These are phyloP conservation scores for Cladophialophora immunda DNA, from an alignment of 2,329 filamentous ascomycete species.

Conservation along the genomic window DNA sequence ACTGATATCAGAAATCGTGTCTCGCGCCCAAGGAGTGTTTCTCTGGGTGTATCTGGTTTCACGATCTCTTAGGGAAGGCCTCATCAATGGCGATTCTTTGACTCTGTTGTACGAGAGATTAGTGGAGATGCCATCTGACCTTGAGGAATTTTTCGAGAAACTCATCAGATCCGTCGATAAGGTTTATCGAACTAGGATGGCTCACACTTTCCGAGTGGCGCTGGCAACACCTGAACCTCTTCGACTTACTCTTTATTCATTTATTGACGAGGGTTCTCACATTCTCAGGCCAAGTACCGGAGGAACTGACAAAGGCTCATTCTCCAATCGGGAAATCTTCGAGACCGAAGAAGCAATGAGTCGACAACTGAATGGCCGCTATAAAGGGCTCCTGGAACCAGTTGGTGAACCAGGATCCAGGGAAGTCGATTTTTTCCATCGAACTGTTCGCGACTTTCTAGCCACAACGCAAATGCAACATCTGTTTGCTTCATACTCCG, in stretches of 20 bases:
- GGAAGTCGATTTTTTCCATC: conserved; percentile 7
- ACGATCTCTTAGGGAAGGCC: background rate
- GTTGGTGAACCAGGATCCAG: background rate
- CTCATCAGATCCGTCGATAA: conserved; percentile 7
- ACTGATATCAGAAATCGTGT: conserved; percentile 7
- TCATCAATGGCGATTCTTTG: conserved; percentile 6
- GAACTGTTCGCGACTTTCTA: conserved; percentile 9
- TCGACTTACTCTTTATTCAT: background rate
- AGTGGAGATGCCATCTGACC: conserved; percentile 7
- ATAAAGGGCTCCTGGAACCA: conserved; percentile 6
- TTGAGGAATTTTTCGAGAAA: conserved; percentile 6
- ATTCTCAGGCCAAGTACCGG: background rate
- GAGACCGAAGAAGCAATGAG: background rate
- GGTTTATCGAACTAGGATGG: conserved; percentile 5
- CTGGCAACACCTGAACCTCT: background rate
- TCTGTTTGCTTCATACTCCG: conserved; percentile 2
- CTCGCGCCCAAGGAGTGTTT: conserved; percentile 12
- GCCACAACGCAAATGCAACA: background rate
- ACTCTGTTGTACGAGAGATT: conserved; percentile 1
- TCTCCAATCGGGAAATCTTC: background rate
- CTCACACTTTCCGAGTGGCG: conserved; percentile 6
- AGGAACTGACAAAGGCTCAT: background rate
- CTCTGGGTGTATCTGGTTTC: conserved; percentile 5
- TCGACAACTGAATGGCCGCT: conserved; percentile 10
- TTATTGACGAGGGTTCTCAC: background rate